Conservation (phyloP, 768 basidiomycete species). For the Lactifluus rugatus region DNA sequence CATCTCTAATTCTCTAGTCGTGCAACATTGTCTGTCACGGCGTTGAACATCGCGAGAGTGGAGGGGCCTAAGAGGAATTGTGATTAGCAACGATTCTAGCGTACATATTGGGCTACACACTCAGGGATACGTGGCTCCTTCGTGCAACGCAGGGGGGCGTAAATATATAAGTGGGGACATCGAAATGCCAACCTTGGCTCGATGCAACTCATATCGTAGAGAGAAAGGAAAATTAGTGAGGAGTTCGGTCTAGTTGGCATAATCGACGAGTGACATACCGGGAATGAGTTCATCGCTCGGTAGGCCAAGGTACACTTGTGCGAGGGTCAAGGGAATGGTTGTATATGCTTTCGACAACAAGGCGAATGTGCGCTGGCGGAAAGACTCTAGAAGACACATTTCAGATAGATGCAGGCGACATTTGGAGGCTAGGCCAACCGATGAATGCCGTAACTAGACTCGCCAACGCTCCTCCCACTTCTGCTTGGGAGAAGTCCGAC, state of each 20-base stretch:
- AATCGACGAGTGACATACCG: conserved; percentile 22
- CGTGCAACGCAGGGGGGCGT: conserved; percentile 26
- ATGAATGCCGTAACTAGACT: conserved; percentile 41
- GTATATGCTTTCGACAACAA: conserved; percentile 58
- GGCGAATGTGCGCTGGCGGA: conserved; percentile 45
- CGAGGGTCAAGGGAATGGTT: conserved; percentile 45
- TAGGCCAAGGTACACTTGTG: conserved; percentile 49
- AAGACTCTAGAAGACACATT: conserved; percentile 35
- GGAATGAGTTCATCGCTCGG: conserved; percentile 26
- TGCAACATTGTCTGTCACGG: conserved; percentile 47
- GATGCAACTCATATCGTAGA: conserved; percentile 32
- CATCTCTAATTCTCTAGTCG: conserved; percentile 9
- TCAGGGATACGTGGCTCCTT: neutral
- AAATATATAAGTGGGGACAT: conserved; percentile 37
- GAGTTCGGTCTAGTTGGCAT: conserved; percentile 9
- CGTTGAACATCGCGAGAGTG: conserved; percentile 38
- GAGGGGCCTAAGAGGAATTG: conserved; percentile 30
- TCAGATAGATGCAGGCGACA: neutral
- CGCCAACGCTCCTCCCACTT: conserved; percentile 37
- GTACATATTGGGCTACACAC: neutral
- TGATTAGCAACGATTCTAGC: neutral
- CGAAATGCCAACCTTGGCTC: conserved; percentile 42
- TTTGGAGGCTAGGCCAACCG: conserved; percentile 28
- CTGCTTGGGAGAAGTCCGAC: conserved; percentile 37
- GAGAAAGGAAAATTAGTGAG: neutral